Base-by-base conservation (phyloP, 306 rosid species). In the Spatholobus suberectus region DNA sequence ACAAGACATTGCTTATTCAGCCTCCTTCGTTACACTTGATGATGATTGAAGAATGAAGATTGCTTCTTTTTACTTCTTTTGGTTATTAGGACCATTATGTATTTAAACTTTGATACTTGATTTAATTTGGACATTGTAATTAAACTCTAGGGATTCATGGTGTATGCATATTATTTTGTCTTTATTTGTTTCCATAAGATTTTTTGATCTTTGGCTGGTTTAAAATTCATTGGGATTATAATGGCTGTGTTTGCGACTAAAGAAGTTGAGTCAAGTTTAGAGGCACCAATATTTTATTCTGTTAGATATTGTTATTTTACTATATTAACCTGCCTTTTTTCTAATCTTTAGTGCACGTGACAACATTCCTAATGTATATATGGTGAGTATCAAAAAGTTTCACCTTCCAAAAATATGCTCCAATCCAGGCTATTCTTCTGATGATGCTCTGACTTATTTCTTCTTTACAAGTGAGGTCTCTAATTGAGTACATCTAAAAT, bases 401-500 rank as follows among this genome's bases (percentile, higher is more conserved):
- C 23, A 20, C 73, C 65, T 84, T 78, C 43, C 43, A 49, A 49
- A 68, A 66, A 26, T 66, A 38, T 80, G 73, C 47, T 20, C 54
- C n/a, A n/a, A n/a, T n/a, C n/a, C 35, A 26, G 77, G 46, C 69
- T 27, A 34, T n/a, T 43, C 49, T 71, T 80, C 73, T 62, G 75
- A 34, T 73, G n/a, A 47, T 32, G 58, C 68, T 73, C 75, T 78
- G 83, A 81, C 78, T 51, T 73, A 57, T 67, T 58, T 81, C 23
- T 80, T 51, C 75, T 70, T 40, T 85, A 24, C 58, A 91, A 97
- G 97, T 90, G 90, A 91, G 97, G 82, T 92, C 99, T 83, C 90
- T 96, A n/a, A 81, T 94, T 73, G 98, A 94, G 81, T 98, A 96
- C 80, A 94, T 96, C 76, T 88, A 92, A 74, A 91, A 94, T 86